These are phyloP conservation scores for Halenospora varia DNA, from an alignment of 495 filamentous ascomycete species.

Conservation along the genomic window DNA sequence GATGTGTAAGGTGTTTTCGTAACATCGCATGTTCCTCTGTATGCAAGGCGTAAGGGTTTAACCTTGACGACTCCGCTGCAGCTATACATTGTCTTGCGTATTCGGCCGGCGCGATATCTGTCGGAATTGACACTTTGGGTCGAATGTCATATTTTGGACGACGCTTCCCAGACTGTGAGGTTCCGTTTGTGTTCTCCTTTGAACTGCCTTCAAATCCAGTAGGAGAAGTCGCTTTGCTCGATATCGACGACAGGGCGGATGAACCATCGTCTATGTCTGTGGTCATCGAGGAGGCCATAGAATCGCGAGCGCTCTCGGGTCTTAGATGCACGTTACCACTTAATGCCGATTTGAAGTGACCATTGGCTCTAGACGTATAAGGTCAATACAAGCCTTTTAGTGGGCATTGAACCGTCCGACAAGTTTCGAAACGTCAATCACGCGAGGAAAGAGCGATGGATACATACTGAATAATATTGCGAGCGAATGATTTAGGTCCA, in stretches of 20 bases:
- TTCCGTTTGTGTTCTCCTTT: conserved; percentile 11
- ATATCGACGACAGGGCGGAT: conserved; percentile 39
- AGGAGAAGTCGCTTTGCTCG: conserved; percentile 55
- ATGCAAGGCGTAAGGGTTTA: conserved; percentile 88
- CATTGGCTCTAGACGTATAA: conserved; percentile 8
- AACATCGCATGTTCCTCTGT: conserved; percentile 78
- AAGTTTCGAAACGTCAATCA: conserved; percentile 1
- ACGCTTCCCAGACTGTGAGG: conserved; percentile 1
- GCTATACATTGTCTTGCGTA: conserved; percentile 85
- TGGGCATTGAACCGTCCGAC: neutral
- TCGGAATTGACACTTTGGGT: conserved; percentile 78
- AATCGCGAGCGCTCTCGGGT: conserved; percentile 25
- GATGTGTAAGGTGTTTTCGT: conserved; percentile 73
- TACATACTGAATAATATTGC: conserved; percentile 12
- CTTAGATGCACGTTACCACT: conserved; percentile 23
- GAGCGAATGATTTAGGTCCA: conserved; percentile 6
- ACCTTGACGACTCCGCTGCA: conserved; percentile 82
- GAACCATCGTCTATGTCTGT: conserved; percentile 43
- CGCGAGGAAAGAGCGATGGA: conserved; percentile 12
- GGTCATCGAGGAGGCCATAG: conserved; percentile 26
- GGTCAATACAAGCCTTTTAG: conserved; percentile 3
- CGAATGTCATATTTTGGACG: conserved; percentile 49
- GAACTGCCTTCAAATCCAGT: conserved; percentile 36
- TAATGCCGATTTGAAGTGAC: conserved; percentile 7
- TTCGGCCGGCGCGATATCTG: conserved; percentile 62